Evolutionary conservation across 768 basidiomycete genomes (phyloP).

Genomic region (Plicaturopsis crispa): DNA sequence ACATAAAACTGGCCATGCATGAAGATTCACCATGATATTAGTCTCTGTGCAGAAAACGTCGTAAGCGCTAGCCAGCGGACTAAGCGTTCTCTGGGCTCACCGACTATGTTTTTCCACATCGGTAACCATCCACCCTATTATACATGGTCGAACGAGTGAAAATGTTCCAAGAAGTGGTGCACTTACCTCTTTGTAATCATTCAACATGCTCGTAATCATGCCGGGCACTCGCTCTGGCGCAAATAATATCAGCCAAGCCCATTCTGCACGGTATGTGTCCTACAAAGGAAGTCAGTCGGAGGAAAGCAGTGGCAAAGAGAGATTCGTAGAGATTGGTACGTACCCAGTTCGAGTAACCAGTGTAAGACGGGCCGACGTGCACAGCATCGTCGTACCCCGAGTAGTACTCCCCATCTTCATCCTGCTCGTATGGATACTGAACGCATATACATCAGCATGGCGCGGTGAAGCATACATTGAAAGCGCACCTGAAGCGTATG

Average conservation of each 20-base stretch:
- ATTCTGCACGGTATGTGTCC: constrained; percentile 76
- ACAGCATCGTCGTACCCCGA: constrained; percentile 68
- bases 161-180: background rate
- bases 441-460: constrained; percentile 1
- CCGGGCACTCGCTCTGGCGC: constrained; percentile 70
- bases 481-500: constrained; percentile 54
- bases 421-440: constrained; percentile 73
- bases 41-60: constrained; percentile 38
- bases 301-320: too few species aligned
- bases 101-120: constrained; percentile 86
- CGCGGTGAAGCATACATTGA: background rate
- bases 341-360: constrained; percentile 78
- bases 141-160: background rate
- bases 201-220: constrained; percentile 76
- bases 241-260: constrained; percentile 73
- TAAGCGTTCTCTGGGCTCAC: too few species aligned
- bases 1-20: background rate
- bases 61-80: too few species aligned
- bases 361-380: constrained; percentile 64
- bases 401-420: constrained; percentile 61
- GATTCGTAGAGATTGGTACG: constrained; percentile 7
- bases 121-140: constrained; percentile 71
- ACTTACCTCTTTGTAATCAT: constrained; percentile 61
- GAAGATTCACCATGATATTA: constrained; percentile 61
- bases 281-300: constrained; percentile 14